Evolutionary conservation across 805 yeast species (phyloP).

Genomic region (Candida xyloterini): DNA sequence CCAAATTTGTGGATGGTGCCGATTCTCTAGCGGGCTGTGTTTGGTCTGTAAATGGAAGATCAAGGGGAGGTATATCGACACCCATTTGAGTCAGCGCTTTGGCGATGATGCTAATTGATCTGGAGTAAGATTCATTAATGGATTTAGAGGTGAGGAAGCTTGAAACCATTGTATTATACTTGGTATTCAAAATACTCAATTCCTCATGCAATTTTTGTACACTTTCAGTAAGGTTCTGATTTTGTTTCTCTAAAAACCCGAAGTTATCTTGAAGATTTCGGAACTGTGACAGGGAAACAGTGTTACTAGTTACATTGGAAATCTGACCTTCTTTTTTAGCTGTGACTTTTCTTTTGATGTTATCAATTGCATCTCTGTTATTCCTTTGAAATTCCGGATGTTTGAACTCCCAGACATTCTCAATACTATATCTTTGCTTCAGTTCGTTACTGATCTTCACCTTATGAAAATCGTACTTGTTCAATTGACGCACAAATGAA

Average conservation of each 20-base stretch:
- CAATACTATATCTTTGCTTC: conserved; percentile 68
- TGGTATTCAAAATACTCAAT: conserved; percentile 44
- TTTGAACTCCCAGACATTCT: conserved; percentile 76
- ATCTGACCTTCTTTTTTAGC: conserved; percentile 30
- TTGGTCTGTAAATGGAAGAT: conserved; percentile 41
- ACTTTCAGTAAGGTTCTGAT: conserved; percentile 28
- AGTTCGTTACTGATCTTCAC: conserved; percentile 69
- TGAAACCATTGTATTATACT: conserved; percentile 64
- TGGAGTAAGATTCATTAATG: conserved; percentile 53
- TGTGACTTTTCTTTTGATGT: conserved; percentile 82
- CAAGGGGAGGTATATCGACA: conserved; percentile 62
- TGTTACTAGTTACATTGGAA: conserved; percentile 6
- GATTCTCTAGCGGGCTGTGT: conserved; percentile 2
- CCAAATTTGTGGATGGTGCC: conserved; percentile 1
- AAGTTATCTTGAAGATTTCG: conserved; percentile 28
- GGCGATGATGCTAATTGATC: conserved; percentile 49
- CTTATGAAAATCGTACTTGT: conserved; percentile 96
- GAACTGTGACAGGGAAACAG: conserved; percentile 25
- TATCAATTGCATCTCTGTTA: conserved; percentile 76
- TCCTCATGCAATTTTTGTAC: conserved; percentile 36
- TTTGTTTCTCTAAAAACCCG: conserved; percentile 30
- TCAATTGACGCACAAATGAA: conserved; percentile 89
- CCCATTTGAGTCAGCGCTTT: conserved; percentile 55
- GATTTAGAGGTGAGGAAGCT: conserved; percentile 55
- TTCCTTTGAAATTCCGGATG: conserved; percentile 84